phyloP scores from a whole-genome alignment of 768 basidiomycete species.

The Tremella mesenterica region DNA sequence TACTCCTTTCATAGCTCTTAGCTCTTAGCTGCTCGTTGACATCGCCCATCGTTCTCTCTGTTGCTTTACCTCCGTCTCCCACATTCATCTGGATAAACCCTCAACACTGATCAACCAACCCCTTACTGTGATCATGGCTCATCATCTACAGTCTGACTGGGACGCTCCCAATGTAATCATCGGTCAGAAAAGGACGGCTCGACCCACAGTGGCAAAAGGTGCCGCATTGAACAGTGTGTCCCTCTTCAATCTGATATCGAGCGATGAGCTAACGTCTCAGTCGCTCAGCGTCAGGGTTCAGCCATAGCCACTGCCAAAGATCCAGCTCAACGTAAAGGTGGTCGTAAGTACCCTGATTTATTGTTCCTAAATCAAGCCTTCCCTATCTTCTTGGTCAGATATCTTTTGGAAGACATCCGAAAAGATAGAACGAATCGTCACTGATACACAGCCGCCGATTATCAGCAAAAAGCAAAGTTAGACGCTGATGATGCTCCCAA shows the following conservation, averaged over 20 bases:
- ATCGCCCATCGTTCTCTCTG: no score
- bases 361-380: neutral
- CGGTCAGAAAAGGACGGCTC: slow-evolving; percentile 19
- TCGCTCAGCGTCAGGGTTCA: slow-evolving; percentile 33
- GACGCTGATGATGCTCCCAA: slow-evolving; percentile 94
- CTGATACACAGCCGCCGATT: slow-evolving; percentile 63
- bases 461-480: slow-evolving; percentile 85
- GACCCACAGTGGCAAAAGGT: slow-evolving; percentile 28
- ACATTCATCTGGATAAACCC: no score
- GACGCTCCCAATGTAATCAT: slow-evolving; percentile 26
- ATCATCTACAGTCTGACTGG: slow-evolving; percentile 39
- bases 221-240: slow-evolving; percentile 26
- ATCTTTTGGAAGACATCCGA: neutral
- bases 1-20: no score
- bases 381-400: no score
- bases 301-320: slow-evolving; percentile 30
- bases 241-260: neutral
- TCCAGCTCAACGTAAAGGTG: slow-evolving; percentile 35
- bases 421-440: neutral
- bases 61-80: no score
- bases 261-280: slow-evolving; percentile 7
- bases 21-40: no score
- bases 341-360: slow-evolving; percentile 8
- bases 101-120: no score
- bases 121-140: no score